Percentiles rank a stretch among this genome's conserved stretches.
Evolutionary conservation across 2,329 filamentous ascomycete species (phyloP).

Genomic region (Dactylellina haptotyla): DNA sequence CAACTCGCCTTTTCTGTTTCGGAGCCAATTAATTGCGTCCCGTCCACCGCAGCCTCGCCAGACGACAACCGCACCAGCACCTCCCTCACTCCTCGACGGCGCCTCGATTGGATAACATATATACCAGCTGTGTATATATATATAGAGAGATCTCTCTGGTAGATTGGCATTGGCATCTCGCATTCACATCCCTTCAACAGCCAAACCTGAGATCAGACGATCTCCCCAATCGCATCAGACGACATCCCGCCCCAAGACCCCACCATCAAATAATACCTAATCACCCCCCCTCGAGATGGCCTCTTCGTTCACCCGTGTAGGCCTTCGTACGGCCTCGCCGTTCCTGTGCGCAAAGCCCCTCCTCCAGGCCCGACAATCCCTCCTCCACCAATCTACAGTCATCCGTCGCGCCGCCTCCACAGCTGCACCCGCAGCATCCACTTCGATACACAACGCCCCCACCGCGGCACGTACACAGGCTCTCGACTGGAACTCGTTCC

Average conservation of each 20-base stretch:
- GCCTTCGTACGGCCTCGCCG: conserved; percentile 49
- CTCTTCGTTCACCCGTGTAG: conserved; percentile 36
- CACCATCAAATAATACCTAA: background rate
- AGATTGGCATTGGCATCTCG: background rate
- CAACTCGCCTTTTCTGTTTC: conserved; percentile 14
- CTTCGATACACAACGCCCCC: background rate
- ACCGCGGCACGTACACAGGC: conserved; percentile 2
- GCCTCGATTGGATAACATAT: too few relatives aligned
- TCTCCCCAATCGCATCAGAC: conserved; percentile 8
- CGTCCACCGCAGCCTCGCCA: background rate
- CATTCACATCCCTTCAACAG: background rate
- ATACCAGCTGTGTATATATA: too few relatives aligned
- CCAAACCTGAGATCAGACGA: conserved; percentile 17
- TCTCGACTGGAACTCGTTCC: conserved; percentile 91
- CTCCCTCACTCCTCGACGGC: too few relatives aligned
- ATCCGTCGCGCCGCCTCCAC: conserved; percentile 7
- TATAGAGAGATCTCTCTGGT: too few relatives aligned
- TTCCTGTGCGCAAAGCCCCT: conserved; percentile 29
- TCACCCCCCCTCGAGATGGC: conserved; percentile 22
- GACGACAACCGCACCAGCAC: background rate
- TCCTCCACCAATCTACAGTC: conserved; percentile 14
- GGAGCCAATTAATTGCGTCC: background rate
- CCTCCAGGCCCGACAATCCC: conserved; percentile 8
- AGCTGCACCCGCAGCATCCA: background rate
- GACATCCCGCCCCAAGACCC: background rate